Conservation (phyloP, 2,329 filamentous ascomycete genomes). For the Pyricularia sp. region DNA sequence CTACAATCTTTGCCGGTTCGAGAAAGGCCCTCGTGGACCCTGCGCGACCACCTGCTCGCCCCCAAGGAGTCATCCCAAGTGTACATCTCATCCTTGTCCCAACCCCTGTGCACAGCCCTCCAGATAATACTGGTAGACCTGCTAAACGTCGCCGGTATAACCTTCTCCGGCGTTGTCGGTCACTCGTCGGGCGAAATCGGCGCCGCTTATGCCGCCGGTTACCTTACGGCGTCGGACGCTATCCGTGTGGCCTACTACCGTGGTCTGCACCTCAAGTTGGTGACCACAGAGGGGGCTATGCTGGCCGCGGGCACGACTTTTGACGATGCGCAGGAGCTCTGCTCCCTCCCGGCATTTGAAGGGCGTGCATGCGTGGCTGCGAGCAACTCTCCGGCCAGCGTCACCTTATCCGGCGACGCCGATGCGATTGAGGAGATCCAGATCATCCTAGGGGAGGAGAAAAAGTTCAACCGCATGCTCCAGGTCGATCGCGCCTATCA, state of each 20-base stretch:
- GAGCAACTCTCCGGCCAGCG: conserved; percentile 15
- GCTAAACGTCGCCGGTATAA: conserved; percentile 15
- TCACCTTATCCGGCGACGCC: conserved; percentile 32
- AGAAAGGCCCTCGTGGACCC: conserved; percentile 20
- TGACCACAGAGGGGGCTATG: conserved; percentile 17
- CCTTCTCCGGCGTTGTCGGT: conserved; percentile 18
- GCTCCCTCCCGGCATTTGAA: not conserved
- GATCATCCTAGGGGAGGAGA: conserved; percentile 9
- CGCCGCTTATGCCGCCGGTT: conserved; percentile 18
- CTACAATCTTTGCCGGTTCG: not conserved
- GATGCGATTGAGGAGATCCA: conserved; percentile 8
- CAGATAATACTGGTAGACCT: conserved; percentile 22
- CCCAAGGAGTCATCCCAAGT: not conserved
- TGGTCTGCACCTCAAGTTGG: conserved; percentile 12
- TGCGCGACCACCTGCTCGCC: conserved; percentile 17
- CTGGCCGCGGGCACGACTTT: conserved; percentile 29
- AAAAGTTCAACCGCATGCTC: conserved; percentile 11
- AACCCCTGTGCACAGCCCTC: conserved; percentile 20
- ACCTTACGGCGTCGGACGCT: conserved; percentile 11
- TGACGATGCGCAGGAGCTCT: not conserved
- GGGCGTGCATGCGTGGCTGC: not conserved
- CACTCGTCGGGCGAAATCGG: conserved; percentile 27
- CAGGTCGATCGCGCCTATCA: conserved; percentile 18
- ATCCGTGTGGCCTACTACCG: conserved; percentile 15
- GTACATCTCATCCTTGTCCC: conserved; percentile 9